Evolutionary conservation across 257 asterid species (phyloP).

Genomic region (Rubia yunnanensis): DNA sequence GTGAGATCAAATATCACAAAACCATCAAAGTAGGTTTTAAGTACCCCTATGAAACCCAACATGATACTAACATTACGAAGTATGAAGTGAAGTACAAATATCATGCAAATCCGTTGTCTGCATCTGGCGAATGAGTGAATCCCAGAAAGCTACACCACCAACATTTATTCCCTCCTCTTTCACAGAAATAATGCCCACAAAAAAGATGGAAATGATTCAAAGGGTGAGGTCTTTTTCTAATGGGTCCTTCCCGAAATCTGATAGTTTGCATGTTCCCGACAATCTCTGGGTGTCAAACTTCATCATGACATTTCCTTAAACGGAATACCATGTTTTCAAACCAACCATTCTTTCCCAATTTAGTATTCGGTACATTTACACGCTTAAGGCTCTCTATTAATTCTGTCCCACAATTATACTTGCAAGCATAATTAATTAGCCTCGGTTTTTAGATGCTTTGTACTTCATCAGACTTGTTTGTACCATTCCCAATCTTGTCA

Average conservation of each 20-base stretch:
- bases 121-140: not conserved
- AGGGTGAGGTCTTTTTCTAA: slow-evolving; percentile 15
- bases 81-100: not conserved
- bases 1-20: no score
- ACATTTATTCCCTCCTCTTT: not conserved
- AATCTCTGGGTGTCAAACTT: slow-evolving; percentile 48
- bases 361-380: slow-evolving; percentile 14
- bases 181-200: not conserved
- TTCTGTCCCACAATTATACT: not conserved
- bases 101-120: not conserved
- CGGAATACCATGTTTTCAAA: slow-evolving; percentile 28
- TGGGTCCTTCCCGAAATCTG: slow-evolving; percentile 46
- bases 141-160: not conserved
- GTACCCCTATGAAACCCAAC: no score
- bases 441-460: not conserved
- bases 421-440: not conserved
- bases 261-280: slow-evolving; percentile 96
- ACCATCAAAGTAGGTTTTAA: no score
- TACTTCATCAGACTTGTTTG: not conserved
- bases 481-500: not conserved
- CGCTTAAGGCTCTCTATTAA: slow-evolving; percentile 19
- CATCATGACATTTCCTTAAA: slow-evolving; percentile 57
- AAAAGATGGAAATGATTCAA: no score
- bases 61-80: not conserved
- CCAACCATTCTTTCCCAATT: slow-evolving; percentile 33